phyloP scores from a whole-genome alignment of 1,284 basidiomycete species.

The Sanghuangporus baumii region DNA sequence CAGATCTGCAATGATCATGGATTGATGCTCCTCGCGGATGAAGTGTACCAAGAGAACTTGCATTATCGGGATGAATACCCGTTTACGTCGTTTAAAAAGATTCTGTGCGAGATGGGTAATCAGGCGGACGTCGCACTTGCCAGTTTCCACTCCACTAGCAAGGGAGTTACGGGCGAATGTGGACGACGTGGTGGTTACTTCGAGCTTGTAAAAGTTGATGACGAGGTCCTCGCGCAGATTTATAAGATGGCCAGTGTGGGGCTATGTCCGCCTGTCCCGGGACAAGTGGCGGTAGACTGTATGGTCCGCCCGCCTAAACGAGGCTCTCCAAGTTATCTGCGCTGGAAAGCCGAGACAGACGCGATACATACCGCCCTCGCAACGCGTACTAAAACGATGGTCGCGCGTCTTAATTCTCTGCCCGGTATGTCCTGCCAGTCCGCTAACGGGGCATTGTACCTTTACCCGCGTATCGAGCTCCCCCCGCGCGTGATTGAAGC shows the following conservation, averaged over 20 bases:
- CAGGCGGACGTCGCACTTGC: conserved; percentile 60
- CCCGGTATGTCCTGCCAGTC: conserved; percentile 83
- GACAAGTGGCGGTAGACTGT: conserved; percentile 88
- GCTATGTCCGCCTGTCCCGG: conserved; percentile 84
- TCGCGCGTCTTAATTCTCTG: conserved; percentile 68
- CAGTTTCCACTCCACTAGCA: conserved; percentile 94
- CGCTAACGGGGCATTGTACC: conserved; percentile 86
- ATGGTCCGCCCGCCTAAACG: conserved; percentile 81
- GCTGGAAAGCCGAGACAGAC: conserved; percentile 81
- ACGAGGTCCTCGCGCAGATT: conserved; percentile 75
- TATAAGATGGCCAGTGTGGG: conserved; percentile 94
- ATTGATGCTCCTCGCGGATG: conserved; percentile 90
- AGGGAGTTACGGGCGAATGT: conserved; percentile 92
- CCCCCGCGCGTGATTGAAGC: conserved; percentile 67
- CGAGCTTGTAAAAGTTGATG: conserved; percentile 76
- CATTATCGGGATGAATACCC: conserved; percentile 63
- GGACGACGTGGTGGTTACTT: conserved; percentile 93
- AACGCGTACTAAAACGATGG: conserved; percentile 68
- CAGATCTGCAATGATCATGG: conserved; percentile 77
- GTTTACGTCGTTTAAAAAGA: conserved; percentile 91
- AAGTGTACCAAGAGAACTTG: conserved; percentile 93
- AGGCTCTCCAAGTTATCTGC: conserved; percentile 68
- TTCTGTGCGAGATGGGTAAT: conserved; percentile 50
- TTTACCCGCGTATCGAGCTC: conserved; percentile 75
- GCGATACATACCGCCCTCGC: conserved; percentile 72